Conservation (phyloP, 1,284 basidiomycete species). For the Boletus chippewaensis region DNA sequence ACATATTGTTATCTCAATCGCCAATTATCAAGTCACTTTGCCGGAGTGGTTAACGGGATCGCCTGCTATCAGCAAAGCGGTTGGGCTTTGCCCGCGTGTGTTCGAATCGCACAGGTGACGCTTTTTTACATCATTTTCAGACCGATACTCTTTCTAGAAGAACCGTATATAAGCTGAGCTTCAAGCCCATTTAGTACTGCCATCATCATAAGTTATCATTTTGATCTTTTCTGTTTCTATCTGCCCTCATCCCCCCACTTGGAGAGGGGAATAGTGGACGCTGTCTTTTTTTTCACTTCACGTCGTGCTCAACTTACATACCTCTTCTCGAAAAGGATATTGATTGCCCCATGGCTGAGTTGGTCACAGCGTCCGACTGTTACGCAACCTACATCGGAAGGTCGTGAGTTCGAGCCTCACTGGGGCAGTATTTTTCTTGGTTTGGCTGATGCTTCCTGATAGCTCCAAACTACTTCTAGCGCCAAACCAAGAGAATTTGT, state of each 20-base stretch:
- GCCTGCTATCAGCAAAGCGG: constrained; percentile 72
- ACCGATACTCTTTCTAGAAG: too few species aligned
- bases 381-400: constrained; percentile 51
- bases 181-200: too few species aligned
- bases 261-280: too few species aligned
- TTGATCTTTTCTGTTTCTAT: too few species aligned
- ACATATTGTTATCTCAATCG: neutral
- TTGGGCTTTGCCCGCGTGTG: constrained; percentile 80
- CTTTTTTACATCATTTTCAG: constrained; percentile 30
- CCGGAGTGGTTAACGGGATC: constrained; percentile 90
- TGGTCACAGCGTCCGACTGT: constrained; percentile 81
- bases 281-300: too few species aligned
- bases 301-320: too few species aligned
- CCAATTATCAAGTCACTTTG: constrained; percentile 55
- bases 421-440: constrained; percentile 44
- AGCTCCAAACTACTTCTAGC: too few species aligned
- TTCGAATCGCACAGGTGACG: constrained; percentile 87
- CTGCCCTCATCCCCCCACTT: too few species aligned
- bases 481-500: neutral
- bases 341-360: constrained; percentile 70
- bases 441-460: too few species aligned
- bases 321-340: too few species aligned
- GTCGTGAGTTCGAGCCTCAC: constrained; percentile 72
- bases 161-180: too few species aligned
- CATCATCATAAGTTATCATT: too few species aligned